Evolutionary conservation across 2,329 filamentous ascomycete species (phyloP).

Genomic region (Fusarium sarcochroum): DNA sequence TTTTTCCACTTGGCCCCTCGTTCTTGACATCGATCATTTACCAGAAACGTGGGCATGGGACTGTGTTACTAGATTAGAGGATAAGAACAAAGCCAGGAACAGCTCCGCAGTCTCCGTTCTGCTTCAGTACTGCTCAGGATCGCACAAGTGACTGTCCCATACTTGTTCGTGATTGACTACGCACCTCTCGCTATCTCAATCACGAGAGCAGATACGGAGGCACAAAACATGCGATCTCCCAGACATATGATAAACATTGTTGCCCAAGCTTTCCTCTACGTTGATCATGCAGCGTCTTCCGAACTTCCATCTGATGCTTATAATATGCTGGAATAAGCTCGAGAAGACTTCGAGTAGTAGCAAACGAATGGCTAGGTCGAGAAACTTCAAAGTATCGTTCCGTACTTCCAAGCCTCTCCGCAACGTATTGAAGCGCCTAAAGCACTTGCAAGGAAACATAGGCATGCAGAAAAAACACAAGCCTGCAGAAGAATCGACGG

Average conservation of each 20-base stretch:
- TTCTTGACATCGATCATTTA: too few relatives aligned
- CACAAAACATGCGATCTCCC: constrained; percentile 1
- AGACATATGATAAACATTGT: constrained; percentile 17
- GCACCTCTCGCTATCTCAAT: not conserved
- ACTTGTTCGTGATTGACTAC: too few relatives aligned
- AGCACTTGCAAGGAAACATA: constrained; percentile 11
- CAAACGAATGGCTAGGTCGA: not conserved
- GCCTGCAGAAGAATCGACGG: constrained; percentile 18
- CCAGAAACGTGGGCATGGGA: too few relatives aligned
- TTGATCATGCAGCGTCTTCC: constrained; percentile 15
- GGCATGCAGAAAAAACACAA: constrained; percentile 15
- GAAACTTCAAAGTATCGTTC: constrained; percentile 1
- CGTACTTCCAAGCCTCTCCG: too few relatives aligned
- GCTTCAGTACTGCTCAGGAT: too few relatives aligned
- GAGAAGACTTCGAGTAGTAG: constrained; percentile 5
- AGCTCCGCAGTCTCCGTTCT: too few relatives aligned
- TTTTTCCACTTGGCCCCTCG: too few relatives aligned
- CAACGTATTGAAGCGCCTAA: constrained; percentile 14
- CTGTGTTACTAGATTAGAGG: too few relatives aligned
- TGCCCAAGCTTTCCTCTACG: constrained; percentile 14
- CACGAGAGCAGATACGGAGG: not conserved
- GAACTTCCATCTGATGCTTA: constrained; percentile 14
- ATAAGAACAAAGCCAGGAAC: too few relatives aligned
- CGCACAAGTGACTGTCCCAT: too few relatives aligned
- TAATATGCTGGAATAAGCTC: constrained; percentile 4